phyloP scores from a whole-genome alignment of 2,329 filamentous ascomycete genomes.

The Fonsecaea monophora region DNA sequence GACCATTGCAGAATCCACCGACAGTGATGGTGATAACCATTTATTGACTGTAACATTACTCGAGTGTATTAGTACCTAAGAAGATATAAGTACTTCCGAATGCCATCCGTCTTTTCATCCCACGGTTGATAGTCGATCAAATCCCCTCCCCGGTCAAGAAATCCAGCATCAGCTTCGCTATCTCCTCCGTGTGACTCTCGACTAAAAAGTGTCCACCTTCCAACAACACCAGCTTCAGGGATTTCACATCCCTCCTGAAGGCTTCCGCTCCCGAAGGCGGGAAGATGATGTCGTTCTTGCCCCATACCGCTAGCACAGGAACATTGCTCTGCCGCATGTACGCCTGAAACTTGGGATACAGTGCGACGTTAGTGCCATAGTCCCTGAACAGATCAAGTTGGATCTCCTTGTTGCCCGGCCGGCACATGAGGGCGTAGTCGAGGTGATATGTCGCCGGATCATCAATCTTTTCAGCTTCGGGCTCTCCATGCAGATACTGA shows the following conservation, averaged over 20 bases:
- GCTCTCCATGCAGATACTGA: conserved; percentile 44
- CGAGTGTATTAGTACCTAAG: background rate
- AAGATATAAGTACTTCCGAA: background rate
- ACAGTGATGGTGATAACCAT: too few relatives aligned
- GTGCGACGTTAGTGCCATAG: conserved; percentile 61
- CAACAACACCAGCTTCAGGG: conserved; percentile 58
- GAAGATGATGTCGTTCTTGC: conserved; percentile 61
- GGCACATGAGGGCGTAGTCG: conserved; percentile 60
- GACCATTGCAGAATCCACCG: too few relatives aligned
- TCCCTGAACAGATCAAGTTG: conserved; percentile 66
- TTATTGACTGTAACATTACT: background rate
- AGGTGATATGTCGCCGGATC: conserved; percentile 51
- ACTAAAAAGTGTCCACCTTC: conserved; percentile 65
- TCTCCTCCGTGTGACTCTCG: conserved; percentile 50
- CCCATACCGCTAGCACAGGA: conserved; percentile 65
- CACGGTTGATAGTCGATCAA: background rate
- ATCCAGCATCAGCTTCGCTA: conserved; percentile 47
- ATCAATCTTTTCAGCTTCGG: conserved; percentile 37
- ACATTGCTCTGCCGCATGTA: conserved; percentile 60
- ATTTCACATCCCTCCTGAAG: conserved; percentile 57
- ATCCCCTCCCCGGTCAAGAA: conserved; percentile 44
- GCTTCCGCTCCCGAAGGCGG: conserved; percentile 60
- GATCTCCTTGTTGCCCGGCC: conserved; percentile 58
- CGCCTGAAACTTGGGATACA: conserved; percentile 64
- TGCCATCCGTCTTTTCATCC: background rate